phyloP scores from a whole-genome alignment of 2,329 filamentous ascomycete genomes.

The Fusarium keratoplasticum region DNA sequence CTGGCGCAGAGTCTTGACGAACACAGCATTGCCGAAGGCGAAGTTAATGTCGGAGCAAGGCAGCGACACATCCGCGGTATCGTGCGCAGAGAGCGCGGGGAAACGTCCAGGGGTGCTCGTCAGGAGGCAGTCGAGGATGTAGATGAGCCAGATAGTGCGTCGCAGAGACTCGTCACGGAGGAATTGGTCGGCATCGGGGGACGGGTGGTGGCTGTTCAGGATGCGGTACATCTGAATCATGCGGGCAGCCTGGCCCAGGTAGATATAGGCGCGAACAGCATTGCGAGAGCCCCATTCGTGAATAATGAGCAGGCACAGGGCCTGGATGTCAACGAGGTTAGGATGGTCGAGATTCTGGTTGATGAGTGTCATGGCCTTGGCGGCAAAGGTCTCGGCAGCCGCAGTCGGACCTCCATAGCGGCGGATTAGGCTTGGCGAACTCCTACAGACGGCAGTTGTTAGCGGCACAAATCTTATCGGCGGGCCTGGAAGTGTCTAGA shows the following conservation, averaged over 20 bases:
- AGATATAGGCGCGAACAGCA: constrained; percentile 72
- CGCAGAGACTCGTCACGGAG: constrained; percentile 71
- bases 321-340: constrained; percentile 70
- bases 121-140: constrained; percentile 71
- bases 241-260: constrained; percentile 71
- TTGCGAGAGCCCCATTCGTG: constrained; percentile 73
- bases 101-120: constrained; percentile 71
- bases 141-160: constrained; percentile 71
- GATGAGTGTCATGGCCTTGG: constrained; percentile 67
- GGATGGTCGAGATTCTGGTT: constrained; percentile 70
- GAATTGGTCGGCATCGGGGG: constrained; percentile 67
- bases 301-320: constrained; percentile 69
- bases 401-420: constrained; percentile 67
- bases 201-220: constrained; percentile 65
- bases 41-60: constrained; percentile 73
- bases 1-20: constrained; percentile 65
- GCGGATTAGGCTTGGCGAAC: constrained; percentile 67
- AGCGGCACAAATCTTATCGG: constrained; percentile 12
- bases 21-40: constrained; percentile 70
- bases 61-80: constrained; percentile 66
- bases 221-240: constrained; percentile 75
- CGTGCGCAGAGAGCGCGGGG: constrained; percentile 65
- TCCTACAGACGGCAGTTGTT: constrained; percentile 51
- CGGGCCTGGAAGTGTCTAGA: neutral
- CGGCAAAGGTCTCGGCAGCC: constrained; percentile 69